Percentiles rank a stretch among this genome's conserved stretches.
phyloP scores from a whole-genome alignment of 805 yeast genomes.

The Jamesozyma hellenica region DNA sequence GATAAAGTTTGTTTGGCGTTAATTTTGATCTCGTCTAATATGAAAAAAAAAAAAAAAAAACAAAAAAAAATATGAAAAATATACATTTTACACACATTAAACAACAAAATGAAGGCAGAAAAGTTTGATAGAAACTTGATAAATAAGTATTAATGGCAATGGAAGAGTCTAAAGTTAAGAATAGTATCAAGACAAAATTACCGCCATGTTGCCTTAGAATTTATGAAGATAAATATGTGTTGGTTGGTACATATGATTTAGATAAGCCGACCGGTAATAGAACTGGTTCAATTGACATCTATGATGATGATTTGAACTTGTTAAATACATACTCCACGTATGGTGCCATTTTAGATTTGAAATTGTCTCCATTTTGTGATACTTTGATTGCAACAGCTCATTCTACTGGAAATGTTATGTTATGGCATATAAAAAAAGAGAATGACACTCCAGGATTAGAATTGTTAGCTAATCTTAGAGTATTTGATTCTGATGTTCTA shows the following conservation, averaged over 20 bases:
- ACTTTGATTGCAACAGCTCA: conserved; percentile 52
- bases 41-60: too few species aligned
- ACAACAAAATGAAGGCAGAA: too few species aligned
- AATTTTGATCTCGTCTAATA: too few species aligned
- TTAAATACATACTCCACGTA: conserved; percentile 30
- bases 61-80: too few species aligned
- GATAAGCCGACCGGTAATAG: conserved; percentile 49
- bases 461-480: conserved; percentile 30
- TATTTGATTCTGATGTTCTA: conserved; percentile 41
- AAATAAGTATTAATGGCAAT: not conserved
- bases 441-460: conserved; percentile 10
- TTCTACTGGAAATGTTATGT: conserved; percentile 62
- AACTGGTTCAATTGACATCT: conserved; percentile 51
- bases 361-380: conserved; percentile 48
- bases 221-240: conserved; percentile 37
- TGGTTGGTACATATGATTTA: conserved; percentile 76
- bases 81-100: too few species aligned
- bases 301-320: conserved; percentile 17
- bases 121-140: not conserved
- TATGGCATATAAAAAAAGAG: conserved; percentile 41
- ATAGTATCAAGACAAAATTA: conserved; percentile 34
- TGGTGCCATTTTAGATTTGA: conserved; percentile 71
- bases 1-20: too few species aligned
- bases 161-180: conserved; percentile 13
- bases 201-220: conserved; percentile 82